These are phyloP conservation scores for Monascus ruber DNA, from an alignment of 2,329 filamentous ascomycete species.

Conservation along the genomic window DNA sequence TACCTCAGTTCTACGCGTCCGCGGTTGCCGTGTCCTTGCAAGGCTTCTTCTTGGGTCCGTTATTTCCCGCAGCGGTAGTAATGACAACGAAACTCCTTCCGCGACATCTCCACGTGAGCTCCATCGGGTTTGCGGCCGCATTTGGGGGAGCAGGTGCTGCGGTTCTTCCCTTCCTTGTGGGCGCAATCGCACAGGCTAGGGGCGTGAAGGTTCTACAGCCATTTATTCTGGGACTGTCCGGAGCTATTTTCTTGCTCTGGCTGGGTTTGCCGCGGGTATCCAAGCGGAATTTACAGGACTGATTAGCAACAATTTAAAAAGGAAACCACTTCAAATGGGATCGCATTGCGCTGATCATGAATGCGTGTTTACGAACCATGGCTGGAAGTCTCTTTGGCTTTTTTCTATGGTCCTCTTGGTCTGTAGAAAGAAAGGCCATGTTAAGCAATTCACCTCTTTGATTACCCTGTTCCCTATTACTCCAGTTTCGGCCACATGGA, in stretches of 20 bases:
- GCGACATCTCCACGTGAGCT: slow-evolving; percentile 60
- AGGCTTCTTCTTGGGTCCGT: slow-evolving; percentile 68
- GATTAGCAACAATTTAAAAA: neutral
- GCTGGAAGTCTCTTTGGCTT: neutral
- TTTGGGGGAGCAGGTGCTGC: slow-evolving; percentile 61
- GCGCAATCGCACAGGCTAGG: slow-evolving; percentile 41
- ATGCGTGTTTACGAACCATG: too few relatives aligned
- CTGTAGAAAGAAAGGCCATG: too few relatives aligned
- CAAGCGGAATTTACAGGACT: slow-evolving; percentile 2
- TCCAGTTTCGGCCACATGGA: too few relatives aligned
- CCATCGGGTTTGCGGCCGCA: slow-evolving; percentile 69
- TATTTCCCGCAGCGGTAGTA: slow-evolving; percentile 67
- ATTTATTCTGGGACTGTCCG: slow-evolving; percentile 45
- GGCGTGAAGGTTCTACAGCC: slow-evolving; percentile 51
- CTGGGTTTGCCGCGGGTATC: slow-evolving; percentile 18
- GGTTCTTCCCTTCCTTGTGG: slow-evolving; percentile 33
- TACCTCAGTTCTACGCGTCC: slow-evolving; percentile 63
- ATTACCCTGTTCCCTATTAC: too few relatives aligned
- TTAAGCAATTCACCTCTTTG: too few relatives aligned
- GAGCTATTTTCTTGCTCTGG: slow-evolving; percentile 42
- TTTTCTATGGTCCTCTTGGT: too few relatives aligned
- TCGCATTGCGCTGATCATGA: too few relatives aligned
- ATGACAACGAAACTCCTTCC: slow-evolving; percentile 65
- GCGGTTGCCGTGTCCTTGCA: slow-evolving; percentile 59
- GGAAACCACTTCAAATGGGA: too few relatives aligned